phyloP scores from a whole-genome alignment of 352 stramenopile genomes.

The Globisporangium barbulae region DNA sequence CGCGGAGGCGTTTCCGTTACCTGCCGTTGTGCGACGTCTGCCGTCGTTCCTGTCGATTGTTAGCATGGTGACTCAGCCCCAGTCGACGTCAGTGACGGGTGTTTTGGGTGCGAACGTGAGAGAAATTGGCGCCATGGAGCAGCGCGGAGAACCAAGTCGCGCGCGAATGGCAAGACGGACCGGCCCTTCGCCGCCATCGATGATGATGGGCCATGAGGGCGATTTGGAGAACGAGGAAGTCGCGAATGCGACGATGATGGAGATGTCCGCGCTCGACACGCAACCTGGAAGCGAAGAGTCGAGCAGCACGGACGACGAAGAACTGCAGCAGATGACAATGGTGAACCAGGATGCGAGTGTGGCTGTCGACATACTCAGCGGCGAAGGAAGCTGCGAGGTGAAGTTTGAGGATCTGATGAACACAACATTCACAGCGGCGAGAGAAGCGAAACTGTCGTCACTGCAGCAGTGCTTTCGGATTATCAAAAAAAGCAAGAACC shows the following conservation, averaged over 20 bases:
- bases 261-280: conserved; percentile 1
- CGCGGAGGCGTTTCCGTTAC: neutral
- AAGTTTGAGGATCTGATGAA: conserved; percentile 58
- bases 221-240: conserved; percentile 21
- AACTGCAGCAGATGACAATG: conserved; percentile 68
- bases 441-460: conserved; percentile 42
- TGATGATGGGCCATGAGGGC: conserved; percentile 1
- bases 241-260: conserved; percentile 19
- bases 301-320: conserved; percentile 77
- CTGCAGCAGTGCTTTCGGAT: conserved; percentile 64
- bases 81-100: neutral
- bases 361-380: conserved; percentile 12
- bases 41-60: conserved; percentile 5
- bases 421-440: conserved; percentile 57
- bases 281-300: conserved; percentile 48
- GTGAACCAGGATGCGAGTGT: conserved; percentile 40
- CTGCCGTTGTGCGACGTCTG: neutral
- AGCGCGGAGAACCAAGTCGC: neutral
- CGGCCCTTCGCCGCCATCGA: neutral
- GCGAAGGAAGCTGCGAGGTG: conserved; percentile 45
- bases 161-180: neutral
- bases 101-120: neutral
- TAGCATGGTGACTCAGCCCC: neutral
- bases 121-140: neutral
- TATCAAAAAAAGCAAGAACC: conserved; percentile 47